Evolutionary conservation across 2,329 filamentous ascomycete species (phyloP).

Genomic region (Alternaria sp.): DNA sequence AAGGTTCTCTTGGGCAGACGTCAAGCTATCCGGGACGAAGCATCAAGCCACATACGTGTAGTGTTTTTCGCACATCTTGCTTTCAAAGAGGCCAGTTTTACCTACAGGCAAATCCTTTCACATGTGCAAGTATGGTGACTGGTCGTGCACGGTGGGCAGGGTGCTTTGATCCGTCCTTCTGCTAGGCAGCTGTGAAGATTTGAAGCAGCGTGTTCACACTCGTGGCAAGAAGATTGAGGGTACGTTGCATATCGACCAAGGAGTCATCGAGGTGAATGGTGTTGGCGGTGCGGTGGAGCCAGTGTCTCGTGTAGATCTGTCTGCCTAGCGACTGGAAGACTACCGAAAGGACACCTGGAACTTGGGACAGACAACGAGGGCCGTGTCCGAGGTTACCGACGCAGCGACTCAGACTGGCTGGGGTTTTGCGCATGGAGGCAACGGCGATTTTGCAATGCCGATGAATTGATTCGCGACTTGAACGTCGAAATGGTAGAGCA

Average conservation of each 20-base stretch:
- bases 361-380: neutral
- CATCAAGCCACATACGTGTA: neutral
- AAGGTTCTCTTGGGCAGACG: neutral
- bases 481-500: neutral
- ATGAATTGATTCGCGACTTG: neutral
- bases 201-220: neutral
- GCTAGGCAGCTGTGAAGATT: neutral
- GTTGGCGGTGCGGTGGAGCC: neutral
- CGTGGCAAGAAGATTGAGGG: neutral
- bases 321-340: constrained; percentile 1
- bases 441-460: neutral
- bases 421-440: neutral
- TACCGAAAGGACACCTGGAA: constrained; percentile 13
- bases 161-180: neutral
- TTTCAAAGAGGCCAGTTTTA: neutral
- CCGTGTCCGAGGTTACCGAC: neutral
- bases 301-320: neutral
- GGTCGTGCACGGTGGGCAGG: neutral
- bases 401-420: neutral
- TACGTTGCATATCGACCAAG: constrained; percentile 8
- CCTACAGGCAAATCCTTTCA: neutral
- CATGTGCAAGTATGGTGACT: neutral
- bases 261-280: constrained; percentile 7
- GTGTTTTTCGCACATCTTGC: neutral
- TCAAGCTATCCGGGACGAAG: neutral